Conservation (phyloP, 2,329 filamentous ascomycete species). For the Penicillium palitans region DNA sequence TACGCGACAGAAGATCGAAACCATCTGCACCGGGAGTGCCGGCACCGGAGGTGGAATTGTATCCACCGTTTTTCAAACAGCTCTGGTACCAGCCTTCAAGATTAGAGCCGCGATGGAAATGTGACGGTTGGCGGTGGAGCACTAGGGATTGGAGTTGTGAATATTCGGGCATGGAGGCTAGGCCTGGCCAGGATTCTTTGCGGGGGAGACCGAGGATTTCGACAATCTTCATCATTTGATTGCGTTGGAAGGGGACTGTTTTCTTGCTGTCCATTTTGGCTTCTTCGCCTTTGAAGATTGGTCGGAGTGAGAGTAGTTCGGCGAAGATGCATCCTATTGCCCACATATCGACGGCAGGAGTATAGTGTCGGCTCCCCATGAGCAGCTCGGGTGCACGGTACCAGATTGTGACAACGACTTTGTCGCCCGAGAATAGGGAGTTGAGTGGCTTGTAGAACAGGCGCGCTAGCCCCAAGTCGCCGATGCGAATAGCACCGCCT, state of each 20-base stretch:
- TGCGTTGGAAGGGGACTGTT: constrained; percentile 92
- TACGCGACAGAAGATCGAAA: constrained; percentile 73
- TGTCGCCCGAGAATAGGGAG: constrained; percentile 88
- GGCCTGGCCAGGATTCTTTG: constrained; percentile 83
- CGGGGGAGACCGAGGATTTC: constrained; percentile 91
- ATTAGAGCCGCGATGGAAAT: constrained; percentile 54
- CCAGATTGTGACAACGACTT: constrained; percentile 99
- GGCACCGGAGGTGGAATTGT: constrained; percentile 49
- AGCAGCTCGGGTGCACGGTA: constrained; percentile 94
- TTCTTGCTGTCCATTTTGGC: constrained; percentile 99
- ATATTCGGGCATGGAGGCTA: constrained; percentile 85
- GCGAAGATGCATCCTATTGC: constrained; percentile 97
- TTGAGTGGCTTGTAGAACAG: constrained; percentile 93
- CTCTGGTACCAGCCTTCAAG: constrained; percentile 80
- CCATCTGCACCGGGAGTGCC: constrained; percentile 71
- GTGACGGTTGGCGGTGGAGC: constrained; percentile 46
- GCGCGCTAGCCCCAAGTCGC: constrained; percentile 86
- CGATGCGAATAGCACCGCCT: constrained; percentile 85
- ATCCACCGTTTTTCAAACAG: constrained; percentile 62
- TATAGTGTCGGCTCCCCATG: constrained; percentile 92
- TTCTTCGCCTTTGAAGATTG: constrained; percentile 98
- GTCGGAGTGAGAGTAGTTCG: constrained; percentile 81
- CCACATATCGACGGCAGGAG: constrained; percentile 95
- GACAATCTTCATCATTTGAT: constrained; percentile 98
- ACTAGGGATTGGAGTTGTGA: constrained; percentile 61